Evolutionary conservation across 2,329 filamentous ascomycete species (phyloP), one percentile per base, ranked within the genome.

Genomic region (Fusarium nelsonii): DNA sequence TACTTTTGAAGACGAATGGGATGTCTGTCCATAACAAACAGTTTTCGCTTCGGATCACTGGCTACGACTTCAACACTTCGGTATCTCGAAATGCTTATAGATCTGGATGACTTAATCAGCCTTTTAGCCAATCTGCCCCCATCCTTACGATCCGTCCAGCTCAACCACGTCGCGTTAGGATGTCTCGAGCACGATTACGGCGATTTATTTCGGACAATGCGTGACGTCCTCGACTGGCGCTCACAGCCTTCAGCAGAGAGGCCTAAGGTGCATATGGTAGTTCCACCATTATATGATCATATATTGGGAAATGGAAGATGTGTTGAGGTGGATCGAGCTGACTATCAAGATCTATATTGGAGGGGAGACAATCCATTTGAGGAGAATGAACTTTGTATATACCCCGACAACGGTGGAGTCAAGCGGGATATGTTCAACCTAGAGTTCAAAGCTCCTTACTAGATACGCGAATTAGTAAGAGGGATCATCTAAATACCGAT

Each of bases 351-450:
- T 46, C 4, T 46, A 20, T 46, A 46, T 46, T 11, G 3, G n/a
- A 15, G 0, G 0, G 43, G n/a, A 20, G 8, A 8, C 7, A 46
- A 32, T 0, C 43, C 43, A 8, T 46, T 46, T 18, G 26, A 28
- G 10, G 26, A 1, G 3, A 11, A 18, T 4, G 8, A 3, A 4
- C 14, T 6, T 0, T 7, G 0, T 0, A 15, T 10, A 10, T 3
- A 18, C 8, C 28, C 26, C 3, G 28, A 9, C n/a, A 9, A 18
- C 15, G 43, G 43, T 18, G 43, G 26, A 30, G 12, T 33, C 33
- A n/a, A 46, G 4, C 44, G 44, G n/a, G 28, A 46, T 16, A 0
- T 33, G 1, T 46, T 46, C 2, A 18, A 20, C 12, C 12, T 28
- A 5, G 3, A 28, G 6, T 28, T 44, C 6, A 44, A 2, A 11